A percentile compares a stretch with the other conserved stretches of the same genome.
phyloP scores from a whole-genome alignment of 345 rosid species.

The Combretum micranthum region DNA sequence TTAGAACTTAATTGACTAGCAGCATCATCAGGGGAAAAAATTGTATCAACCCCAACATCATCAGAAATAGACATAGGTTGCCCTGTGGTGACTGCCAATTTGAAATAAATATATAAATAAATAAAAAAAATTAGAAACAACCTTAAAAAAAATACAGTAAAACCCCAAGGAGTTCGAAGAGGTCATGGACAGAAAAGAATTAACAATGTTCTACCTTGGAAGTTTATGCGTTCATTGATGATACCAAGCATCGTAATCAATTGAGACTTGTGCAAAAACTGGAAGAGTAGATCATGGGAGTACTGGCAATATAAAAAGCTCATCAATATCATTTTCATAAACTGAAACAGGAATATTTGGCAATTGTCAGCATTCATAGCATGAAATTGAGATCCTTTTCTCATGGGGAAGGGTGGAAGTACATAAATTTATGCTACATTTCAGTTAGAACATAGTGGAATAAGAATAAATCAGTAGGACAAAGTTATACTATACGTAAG shows the following conservation, averaged over 20 bases:
- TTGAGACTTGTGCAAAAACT: slow-evolving; percentile 72
- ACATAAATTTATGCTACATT: too few species aligned
- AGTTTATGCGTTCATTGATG: slow-evolving; percentile 78
- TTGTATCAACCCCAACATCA: slow-evolving; percentile 72
- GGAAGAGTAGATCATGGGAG: slow-evolving; percentile 86
- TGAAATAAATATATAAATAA: not conserved
- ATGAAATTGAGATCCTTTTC: too few species aligned
- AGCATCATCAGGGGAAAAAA: slow-evolving; percentile 66
- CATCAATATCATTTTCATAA: too few species aligned
- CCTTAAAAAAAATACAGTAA: too few species aligned
- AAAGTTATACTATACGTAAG: too few species aligned
- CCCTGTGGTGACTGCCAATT: slow-evolving; percentile 77
- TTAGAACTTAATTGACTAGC: slow-evolving; percentile 20
- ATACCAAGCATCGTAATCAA: slow-evolving; percentile 84
- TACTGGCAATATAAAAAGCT: slow-evolving; percentile 39
- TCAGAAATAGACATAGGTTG: slow-evolving; percentile 78
- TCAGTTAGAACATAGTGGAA: too few species aligned
- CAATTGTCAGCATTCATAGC: too few species aligned
- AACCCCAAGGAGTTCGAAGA: too few species aligned
- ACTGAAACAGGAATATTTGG: too few species aligned
- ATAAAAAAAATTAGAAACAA: too few species aligned
- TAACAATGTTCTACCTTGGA: slow-evolving; percentile 52
- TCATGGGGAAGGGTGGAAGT: too few species aligned
- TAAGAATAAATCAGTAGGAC: too few species aligned
- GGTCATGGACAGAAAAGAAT: not conserved